phyloP scores from a whole-genome alignment of 2,329 filamentous ascomycete genomes.

The Botryosphaeria dothidea region DNA sequence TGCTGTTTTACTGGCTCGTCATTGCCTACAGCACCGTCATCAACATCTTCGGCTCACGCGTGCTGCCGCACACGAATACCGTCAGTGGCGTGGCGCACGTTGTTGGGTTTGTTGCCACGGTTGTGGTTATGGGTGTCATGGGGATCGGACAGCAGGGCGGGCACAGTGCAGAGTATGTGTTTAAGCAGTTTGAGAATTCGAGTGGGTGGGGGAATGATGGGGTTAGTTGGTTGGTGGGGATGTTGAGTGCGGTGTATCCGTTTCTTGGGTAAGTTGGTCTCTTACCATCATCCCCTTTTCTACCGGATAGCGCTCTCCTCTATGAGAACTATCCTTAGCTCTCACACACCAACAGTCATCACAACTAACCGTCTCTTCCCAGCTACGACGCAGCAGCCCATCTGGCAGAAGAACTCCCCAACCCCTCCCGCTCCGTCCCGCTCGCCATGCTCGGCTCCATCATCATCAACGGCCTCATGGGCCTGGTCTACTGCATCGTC shows the following conservation, averaged over 20 bases:
- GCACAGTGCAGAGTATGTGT: conserved; percentile 26
- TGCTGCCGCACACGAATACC: conserved; percentile 42
- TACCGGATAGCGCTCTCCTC: not conserved
- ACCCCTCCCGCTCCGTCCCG: conserved; percentile 31
- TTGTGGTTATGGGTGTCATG: conserved; percentile 28
- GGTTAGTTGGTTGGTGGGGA: conserved; percentile 29
- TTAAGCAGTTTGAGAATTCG: conserved; percentile 25
- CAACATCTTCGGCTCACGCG: conserved; percentile 46
- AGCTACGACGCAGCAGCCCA: conserved; percentile 47
- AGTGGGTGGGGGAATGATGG: conserved; percentile 28
- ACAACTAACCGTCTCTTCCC: conserved; percentile 21
- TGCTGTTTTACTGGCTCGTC: conserved; percentile 51
- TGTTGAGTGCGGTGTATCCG: conserved; percentile 28
- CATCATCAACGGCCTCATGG: conserved; percentile 48
- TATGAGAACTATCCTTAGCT: not conserved
- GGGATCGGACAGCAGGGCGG: conserved; percentile 20
- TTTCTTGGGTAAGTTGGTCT: conserved; percentile 22
- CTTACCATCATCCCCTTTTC: not conserved
- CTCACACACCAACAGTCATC: no score
- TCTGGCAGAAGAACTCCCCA: conserved; percentile 35
- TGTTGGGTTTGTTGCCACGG: conserved; percentile 23
- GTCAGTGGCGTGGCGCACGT: conserved; percentile 23
- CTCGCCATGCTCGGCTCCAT: conserved; percentile 36
- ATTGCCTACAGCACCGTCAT: conserved; percentile 39
- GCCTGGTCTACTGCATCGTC: conserved; percentile 45